Conservation (phyloP, 2,329 filamentous ascomycete genomes). For the Juglanconis sp. region DNA sequence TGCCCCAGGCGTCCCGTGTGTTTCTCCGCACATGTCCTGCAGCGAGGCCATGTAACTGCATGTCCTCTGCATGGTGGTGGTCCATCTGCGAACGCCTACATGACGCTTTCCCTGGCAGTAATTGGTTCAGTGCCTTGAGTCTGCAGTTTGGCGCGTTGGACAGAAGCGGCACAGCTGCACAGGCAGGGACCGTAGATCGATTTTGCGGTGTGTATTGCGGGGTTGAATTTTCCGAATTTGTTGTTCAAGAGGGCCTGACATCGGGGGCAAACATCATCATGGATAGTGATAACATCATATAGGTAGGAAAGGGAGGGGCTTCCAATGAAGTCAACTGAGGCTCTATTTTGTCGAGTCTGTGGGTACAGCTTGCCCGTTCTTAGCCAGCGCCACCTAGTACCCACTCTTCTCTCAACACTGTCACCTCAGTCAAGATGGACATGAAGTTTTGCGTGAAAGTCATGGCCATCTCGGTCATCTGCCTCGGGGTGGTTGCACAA, state of each 20-base stretch:
- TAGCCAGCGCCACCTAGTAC: not conserved
- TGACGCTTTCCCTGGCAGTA: not conserved
- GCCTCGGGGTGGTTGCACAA: not conserved
- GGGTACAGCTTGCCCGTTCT: not conserved
- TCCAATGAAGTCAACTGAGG: not conserved
- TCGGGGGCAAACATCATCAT: not conserved
- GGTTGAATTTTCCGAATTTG: not conserved
- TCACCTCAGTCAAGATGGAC: not conserved
- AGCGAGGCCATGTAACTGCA: not conserved
- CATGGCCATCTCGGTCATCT: not conserved
- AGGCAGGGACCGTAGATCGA: not conserved
- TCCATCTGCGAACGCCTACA: not conserved
- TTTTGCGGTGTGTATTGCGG: not conserved
- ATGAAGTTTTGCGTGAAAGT: not conserved
- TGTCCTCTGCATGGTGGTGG: not conserved
- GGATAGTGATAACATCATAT: not conserved
- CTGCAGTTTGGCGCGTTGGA: not conserved
- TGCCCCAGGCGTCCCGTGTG: not conserved
- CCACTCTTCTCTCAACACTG: not conserved
- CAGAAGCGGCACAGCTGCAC: not conserved
- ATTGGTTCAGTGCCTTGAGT: not conserved
- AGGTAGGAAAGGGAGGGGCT: not conserved
- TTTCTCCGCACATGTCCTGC: slow-evolving; percentile 1
- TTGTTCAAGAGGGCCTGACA: not conserved
- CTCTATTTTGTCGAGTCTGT: not conserved